Conservation (phyloP, 108 stramenopile genomes). For the Tribonema minus region DNA sequence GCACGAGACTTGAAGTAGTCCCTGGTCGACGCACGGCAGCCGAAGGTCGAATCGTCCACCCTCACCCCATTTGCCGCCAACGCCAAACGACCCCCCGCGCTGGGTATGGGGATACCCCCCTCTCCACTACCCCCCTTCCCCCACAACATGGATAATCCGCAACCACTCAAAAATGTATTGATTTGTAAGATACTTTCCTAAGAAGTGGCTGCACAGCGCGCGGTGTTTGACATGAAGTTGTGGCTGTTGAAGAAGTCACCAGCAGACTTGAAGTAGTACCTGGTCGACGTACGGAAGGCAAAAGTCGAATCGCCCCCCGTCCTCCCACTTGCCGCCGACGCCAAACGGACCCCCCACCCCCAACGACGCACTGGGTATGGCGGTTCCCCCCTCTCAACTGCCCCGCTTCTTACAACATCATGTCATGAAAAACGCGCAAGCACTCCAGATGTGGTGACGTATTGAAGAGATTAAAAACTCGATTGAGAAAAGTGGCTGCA, state of each 20-base stretch:
- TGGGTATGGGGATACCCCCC: constrained; percentile 44
- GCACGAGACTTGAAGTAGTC: too few relatives aligned
- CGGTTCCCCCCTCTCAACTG: constrained; percentile 27
- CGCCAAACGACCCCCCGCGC: constrained; percentile 38
- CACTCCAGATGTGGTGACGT: background rate
- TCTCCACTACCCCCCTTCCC: background rate
- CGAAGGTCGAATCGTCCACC: constrained; percentile 88
- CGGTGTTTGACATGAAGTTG: too few relatives aligned
- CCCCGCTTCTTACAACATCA: background rate
- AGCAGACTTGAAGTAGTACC: too few relatives aligned
- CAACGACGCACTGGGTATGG: constrained; percentile 38
- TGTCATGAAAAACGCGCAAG: background rate
- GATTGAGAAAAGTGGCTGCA: background rate
- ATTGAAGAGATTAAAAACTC: background rate
- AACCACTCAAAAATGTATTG: background rate
- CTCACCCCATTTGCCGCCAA: constrained; percentile 77
- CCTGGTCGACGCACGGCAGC: constrained; percentile 88
- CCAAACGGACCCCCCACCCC: constrained; percentile 40
- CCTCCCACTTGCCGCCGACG: constrained; percentile 74
- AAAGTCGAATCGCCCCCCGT: constrained; percentile 88
- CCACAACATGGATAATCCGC: too few relatives aligned
- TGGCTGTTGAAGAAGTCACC: too few relatives aligned
- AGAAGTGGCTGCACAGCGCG: too few relatives aligned
- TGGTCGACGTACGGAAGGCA: constrained; percentile 88
- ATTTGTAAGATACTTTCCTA: too few relatives aligned